Conservation (phyloP, 257 asterid genomes). For the Penstemon newberryi region DNA sequence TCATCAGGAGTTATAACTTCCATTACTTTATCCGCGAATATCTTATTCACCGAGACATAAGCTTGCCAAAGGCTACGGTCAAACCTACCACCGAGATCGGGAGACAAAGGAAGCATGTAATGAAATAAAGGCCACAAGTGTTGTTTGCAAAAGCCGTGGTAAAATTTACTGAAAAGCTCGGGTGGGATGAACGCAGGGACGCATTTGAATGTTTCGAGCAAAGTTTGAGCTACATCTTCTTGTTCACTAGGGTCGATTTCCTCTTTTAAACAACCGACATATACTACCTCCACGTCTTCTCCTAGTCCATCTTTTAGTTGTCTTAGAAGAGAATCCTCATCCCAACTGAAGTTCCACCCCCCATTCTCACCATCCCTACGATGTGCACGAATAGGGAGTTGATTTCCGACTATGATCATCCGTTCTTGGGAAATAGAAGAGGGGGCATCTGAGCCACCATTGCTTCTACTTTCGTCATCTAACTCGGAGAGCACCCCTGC, state of each 20-base stretch:
- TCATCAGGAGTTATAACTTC: constrained; percentile 76
- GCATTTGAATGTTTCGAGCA: constrained; percentile 66
- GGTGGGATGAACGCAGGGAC: constrained; percentile 72
- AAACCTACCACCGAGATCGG: constrained; percentile 68
- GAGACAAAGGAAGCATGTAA: constrained; percentile 72
- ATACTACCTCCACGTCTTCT: constrained; percentile 57
- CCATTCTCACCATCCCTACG: constrained; percentile 30
- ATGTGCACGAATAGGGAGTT: constrained; percentile 65
- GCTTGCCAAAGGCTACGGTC: constrained; percentile 72
- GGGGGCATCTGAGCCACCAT: constrained; percentile 66
- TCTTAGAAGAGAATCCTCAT: constrained; percentile 58
- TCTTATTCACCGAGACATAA: constrained; percentile 73
- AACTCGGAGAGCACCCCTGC: constrained; percentile 70
- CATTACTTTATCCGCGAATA: constrained; percentile 81
- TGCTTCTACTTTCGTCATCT: constrained; percentile 70
- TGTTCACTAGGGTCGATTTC: constrained; percentile 63
- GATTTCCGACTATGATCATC: constrained; percentile 74
- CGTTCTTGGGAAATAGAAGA: constrained; percentile 68
- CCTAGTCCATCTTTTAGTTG: constrained; percentile 75
- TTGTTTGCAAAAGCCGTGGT: constrained; percentile 86
- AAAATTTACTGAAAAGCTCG: constrained; percentile 56
- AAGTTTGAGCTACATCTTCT: constrained; percentile 67
- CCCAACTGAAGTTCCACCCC: constrained; percentile 75
- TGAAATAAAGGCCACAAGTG: constrained; percentile 85
- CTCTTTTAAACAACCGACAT: constrained; percentile 63